phyloP scores from a whole-genome alignment of 495 filamentous ascomycete genomes.

The Hypomontagnella submonticulosa region DNA sequence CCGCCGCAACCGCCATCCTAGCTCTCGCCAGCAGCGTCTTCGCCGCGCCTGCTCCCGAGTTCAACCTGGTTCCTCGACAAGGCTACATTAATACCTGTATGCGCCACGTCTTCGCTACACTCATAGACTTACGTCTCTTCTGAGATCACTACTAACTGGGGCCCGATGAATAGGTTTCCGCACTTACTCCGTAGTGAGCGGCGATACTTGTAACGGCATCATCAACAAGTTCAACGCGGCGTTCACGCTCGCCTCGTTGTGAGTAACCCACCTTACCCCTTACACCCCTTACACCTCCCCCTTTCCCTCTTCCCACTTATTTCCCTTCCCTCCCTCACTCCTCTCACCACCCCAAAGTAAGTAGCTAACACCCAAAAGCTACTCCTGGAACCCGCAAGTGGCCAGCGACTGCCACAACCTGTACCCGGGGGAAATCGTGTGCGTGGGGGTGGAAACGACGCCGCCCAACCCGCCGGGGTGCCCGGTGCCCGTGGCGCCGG shows the following conservation, averaged over 20 bases:
- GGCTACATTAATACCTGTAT: constrained; percentile 37
- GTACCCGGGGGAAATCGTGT: constrained; percentile 36
- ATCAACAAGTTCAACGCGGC: constrained; percentile 23
- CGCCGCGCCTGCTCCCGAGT: constrained; percentile 16
- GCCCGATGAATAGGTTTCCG: constrained; percentile 19
- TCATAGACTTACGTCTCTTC: too few relatives aligned
- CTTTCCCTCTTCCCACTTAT: neutral
- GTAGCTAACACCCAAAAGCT: constrained; percentile 21
- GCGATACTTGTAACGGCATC: constrained; percentile 40
- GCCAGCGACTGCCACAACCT: constrained; percentile 40
- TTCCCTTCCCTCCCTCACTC: neutral
- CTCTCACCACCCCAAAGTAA: constrained; percentile 14
- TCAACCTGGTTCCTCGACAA: constrained; percentile 35
- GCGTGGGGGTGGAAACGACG: constrained; percentile 16
- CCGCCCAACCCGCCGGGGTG: constrained; percentile 19
- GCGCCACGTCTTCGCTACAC: neutral
- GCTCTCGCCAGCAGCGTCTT: constrained; percentile 29
- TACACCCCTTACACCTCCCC: too few relatives aligned
- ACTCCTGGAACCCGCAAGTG: constrained; percentile 46
- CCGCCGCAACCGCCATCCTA: constrained; percentile 23
- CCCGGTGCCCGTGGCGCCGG: constrained; percentile 22
- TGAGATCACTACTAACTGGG: too few relatives aligned
- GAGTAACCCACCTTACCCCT: constrained; percentile 10
- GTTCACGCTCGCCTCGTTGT: constrained; percentile 41
- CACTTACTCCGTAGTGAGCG: constrained; percentile 36